phyloP scores from a whole-genome alignment of 331 rosid genomes.

The Acacia pycnantha region DNA sequence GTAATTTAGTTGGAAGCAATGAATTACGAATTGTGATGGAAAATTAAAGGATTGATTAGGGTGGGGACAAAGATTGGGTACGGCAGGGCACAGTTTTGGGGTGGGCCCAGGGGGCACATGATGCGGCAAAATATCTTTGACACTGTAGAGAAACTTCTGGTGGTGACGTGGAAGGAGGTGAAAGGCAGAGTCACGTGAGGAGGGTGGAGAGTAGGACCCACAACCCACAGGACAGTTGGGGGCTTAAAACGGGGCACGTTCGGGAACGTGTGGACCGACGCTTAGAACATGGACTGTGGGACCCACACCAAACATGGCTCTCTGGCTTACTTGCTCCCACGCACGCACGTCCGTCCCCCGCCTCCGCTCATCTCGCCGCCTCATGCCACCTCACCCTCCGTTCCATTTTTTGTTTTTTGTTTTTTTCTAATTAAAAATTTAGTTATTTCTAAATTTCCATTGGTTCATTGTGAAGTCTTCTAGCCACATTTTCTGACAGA shows the following conservation, averaged over 20 bases:
- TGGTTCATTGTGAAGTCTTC: background rate
- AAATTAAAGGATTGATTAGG: constrained; percentile 24
- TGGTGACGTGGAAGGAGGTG: constrained; percentile 16
- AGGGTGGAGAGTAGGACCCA: constrained; percentile 37
- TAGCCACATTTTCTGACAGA: background rate
- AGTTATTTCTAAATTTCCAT: background rate
- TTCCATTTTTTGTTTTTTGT: no score
- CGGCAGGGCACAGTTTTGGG: background rate
- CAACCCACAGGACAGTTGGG: background rate
- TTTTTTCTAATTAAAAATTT: background rate
- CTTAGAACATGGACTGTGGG: constrained; percentile 49
- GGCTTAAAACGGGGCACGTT: constrained; percentile 32
- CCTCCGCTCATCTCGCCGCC: constrained; percentile 37
- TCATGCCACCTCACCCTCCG: constrained; percentile 28
- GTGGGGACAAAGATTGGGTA: constrained; percentile 27
- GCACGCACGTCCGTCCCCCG: background rate
- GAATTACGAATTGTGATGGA: constrained; percentile 11
- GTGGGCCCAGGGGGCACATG: constrained; percentile 28
- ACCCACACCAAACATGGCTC: constrained; percentile 33
- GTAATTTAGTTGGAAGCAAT: background rate
- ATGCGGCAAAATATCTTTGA: constrained; percentile 9
- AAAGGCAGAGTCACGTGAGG: constrained; percentile 13
- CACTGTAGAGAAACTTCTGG: background rate
- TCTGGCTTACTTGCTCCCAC: constrained; percentile 28
- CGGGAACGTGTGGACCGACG: constrained; percentile 46